These are phyloP conservation scores for Colletotrichum destructivum DNA, from an alignment of 2,329 filamentous ascomycete genomes.

Conservation along the genomic window DNA sequence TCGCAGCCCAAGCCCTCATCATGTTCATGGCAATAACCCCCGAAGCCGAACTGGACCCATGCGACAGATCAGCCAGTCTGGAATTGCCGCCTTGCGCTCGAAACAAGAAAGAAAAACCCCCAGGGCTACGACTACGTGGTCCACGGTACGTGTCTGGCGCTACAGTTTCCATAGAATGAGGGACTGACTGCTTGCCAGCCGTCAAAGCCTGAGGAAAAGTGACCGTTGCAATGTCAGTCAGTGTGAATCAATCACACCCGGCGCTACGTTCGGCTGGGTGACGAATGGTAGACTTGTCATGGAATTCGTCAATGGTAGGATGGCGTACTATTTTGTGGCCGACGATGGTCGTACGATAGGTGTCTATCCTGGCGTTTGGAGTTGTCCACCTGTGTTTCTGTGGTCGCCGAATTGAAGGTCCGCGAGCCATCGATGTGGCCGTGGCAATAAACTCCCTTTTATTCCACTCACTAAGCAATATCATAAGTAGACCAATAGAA, in stretches of 20 bases:
- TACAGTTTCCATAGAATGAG: neutral
- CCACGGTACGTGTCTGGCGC: neutral
- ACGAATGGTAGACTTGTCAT: slow-evolving; percentile 5
- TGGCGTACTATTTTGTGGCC: slow-evolving; percentile 2
- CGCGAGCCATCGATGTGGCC: too few relatives aligned
- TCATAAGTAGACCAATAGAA: too few relatives aligned
- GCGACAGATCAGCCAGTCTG: neutral
- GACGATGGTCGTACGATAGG: slow-evolving; percentile 19
- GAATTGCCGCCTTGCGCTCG: neutral
- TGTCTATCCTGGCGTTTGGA: slow-evolving; percentile 12
- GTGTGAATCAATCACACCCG: slow-evolving; percentile 4
- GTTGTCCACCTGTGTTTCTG: slow-evolving; percentile 8
- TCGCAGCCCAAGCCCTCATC: neutral
- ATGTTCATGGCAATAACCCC: slow-evolving; percentile 1
- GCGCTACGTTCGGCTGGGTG: slow-evolving; percentile 7
- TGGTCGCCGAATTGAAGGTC: slow-evolving; percentile 1
- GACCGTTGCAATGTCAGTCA: neutral
- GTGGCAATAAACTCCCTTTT: too few relatives aligned
- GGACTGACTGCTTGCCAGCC: slow-evolving; percentile 4
- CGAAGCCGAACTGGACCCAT: neutral
- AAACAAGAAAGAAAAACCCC: neutral
- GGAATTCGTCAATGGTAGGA: slow-evolving; percentile 3
- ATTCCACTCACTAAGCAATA: too few relatives aligned
- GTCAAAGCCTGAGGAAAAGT: neutral
- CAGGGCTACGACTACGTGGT: neutral